Evolutionary conservation across 371 early-diverging fungal species (phyloP), one percentile per base, ranked within the genome.

Genomic region (Circinella umbellata): DNA sequence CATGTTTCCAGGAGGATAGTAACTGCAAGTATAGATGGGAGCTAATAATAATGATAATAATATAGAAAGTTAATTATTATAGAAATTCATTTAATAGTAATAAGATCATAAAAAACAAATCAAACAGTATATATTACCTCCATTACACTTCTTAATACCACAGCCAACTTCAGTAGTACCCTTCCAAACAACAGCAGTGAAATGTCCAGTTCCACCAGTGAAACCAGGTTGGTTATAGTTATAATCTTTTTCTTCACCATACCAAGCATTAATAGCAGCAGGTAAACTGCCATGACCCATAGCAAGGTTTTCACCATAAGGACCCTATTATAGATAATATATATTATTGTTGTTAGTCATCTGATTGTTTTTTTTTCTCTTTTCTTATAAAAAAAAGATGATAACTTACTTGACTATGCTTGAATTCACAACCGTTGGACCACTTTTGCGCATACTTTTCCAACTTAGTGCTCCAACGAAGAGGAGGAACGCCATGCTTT

Each of bases 181-280:
- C 51, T 81, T 81, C 86, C 89, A 88, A 11, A 86, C 89, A 4
- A 86, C 71, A 49, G 78, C 79, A 39, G 88, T 86, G 57, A 86
- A 88, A 55, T 88, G 88, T 35, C 86, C 88, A 18, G 82, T 80
- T 35, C 66, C 4, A 7, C 8, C 3, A 46, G 53, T 3, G 70
- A 71, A 71, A 35, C 71, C 71, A 63, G 85, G 85, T 0, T 70
- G 62, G 54, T 62, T 69, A 70, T 80, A 87, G 59, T 81, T 55
- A 65, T 87, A 87, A 0, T 66, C 4, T 63, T 69, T 73, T 37
- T 60, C 78, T 64, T 87, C 86, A 59, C 69, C 61, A 74, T 86
- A 87, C 86, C 88, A 87, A 17, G 68, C 81, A 10, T 42, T 47
- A 35, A 86, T 68, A 14, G 73, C 74, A 4, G 55, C 14, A 14